Evolutionary conservation across 768 basidiomycete genomes (phyloP), one percentile per base, ranked within the genome.

Genomic region (Scleroderma citrinum): DNA sequence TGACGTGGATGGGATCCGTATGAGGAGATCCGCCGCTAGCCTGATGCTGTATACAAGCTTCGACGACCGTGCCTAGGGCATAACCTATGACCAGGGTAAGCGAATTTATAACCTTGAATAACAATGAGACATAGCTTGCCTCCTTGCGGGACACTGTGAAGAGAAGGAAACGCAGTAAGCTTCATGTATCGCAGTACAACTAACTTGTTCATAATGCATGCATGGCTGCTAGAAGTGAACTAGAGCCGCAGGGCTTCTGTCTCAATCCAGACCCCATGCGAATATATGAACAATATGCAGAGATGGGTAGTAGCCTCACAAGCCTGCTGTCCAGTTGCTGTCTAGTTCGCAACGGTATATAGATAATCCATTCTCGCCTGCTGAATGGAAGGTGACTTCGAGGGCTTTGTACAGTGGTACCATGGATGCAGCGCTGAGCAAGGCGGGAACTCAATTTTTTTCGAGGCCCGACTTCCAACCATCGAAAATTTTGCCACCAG

Each of bases 1-100:
- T 80, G 43, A 83, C 63, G 59, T 85, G 77, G 38, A 85, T 67
- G 16, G 78, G 78, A 54, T 85, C 82, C 16, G 57, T 63, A 59
- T 83, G 82, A 12, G 56, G 20, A 8, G 76, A 74, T 29, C 8
- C 26, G 26, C 26, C 8, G 3, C 59, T 50, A 1, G 70, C 64
- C 60, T 85, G 83, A 48, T 76, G 63, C 44, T 71, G 67, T 7
- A 79, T 69, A 49, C 76, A 80, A 17, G 82, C 74, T 32, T 83
- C 71, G 0, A 85, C 50, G 17, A 80, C 63, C 37, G 79, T 62
- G 1, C 76, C 79, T 14, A 85, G 68, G 16, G 78, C 65, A 57
- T 83, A 85, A 20, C 84, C 83, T 86, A 47, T 8, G 17, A 20
- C 2, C 11, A 37, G 46, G 11, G 30, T 1, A 56, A 16, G 35